Conservation (phyloP, 2,329 filamentous ascomycete genomes). For the Fusarium sp. region DNA sequence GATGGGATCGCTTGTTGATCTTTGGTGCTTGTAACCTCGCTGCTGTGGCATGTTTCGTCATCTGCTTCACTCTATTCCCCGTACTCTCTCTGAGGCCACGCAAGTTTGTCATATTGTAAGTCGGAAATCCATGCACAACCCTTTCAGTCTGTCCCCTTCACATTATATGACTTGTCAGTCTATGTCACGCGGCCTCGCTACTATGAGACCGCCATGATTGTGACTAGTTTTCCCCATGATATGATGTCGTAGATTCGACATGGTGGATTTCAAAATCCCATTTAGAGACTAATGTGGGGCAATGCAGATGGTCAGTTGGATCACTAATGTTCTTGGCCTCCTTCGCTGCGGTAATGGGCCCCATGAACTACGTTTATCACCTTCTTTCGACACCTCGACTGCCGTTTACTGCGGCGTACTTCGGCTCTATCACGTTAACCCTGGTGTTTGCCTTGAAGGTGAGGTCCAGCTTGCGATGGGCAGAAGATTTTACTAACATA, state of each 20-base stretch:
- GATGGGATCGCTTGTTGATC: conserved; percentile 94
- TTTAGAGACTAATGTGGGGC: conserved; percentile 38
- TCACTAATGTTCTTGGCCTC: conserved; percentile 89
- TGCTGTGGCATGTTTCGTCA: conserved; percentile 88
- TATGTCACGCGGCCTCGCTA: conserved; percentile 22
- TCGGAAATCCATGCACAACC: conserved; percentile 46
- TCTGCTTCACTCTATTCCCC: conserved; percentile 91
- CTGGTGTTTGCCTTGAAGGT: conserved; percentile 93
- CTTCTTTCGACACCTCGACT: conserved; percentile 83
- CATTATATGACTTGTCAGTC: conserved; percentile 17
- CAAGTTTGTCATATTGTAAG: conserved; percentile 98
- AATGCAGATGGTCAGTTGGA: conserved; percentile 87
- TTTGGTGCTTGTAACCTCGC: conserved; percentile 92
- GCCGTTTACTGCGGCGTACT: conserved; percentile 94
- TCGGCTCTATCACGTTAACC: conserved; percentile 89
- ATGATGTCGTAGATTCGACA: conserved; percentile 24
- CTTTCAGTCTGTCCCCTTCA: not conserved
- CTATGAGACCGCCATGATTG: conserved; percentile 5
- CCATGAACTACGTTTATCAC: conserved; percentile 81
- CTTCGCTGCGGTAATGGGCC: conserved; percentile 95
- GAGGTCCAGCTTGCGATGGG: conserved; percentile 55
- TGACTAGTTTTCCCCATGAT: conserved; percentile 26
- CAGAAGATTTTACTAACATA: conserved; percentile 16
- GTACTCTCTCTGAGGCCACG: conserved; percentile 80
- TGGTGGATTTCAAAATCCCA: conserved; percentile 23